Conservation (phyloP, 2,329 filamentous ascomycete species). For the Tolypocladium paradoxum region DNA sequence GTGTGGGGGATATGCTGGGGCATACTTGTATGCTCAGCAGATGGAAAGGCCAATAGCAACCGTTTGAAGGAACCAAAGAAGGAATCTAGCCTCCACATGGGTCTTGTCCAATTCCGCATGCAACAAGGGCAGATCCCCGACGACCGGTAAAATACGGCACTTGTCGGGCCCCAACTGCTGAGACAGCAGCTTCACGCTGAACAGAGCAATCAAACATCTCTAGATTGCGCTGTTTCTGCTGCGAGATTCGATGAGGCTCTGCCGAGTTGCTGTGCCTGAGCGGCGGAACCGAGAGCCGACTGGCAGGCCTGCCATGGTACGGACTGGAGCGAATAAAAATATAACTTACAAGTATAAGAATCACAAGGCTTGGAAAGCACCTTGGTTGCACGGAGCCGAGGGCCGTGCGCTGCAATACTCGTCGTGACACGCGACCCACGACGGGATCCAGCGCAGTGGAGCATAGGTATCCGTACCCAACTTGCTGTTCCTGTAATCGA, state of each 20-base stretch:
- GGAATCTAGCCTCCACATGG: constrained; percentile 13
- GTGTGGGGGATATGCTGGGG: constrained; percentile 5
- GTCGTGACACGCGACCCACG: not conserved
- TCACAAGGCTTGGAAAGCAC: too few species aligned
- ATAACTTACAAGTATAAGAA: not conserved
- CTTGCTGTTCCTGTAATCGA: not conserved
- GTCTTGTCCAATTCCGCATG: too few species aligned
- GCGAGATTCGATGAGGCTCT: not conserved
- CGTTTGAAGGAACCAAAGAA: constrained; percentile 13
- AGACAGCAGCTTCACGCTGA: not conserved
- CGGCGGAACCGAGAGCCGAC: not conserved
- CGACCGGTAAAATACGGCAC: not conserved
- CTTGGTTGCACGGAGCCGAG: too few species aligned
- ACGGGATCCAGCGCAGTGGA: constrained; percentile 1
- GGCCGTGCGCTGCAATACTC: constrained; percentile 1
- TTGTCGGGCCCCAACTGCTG: not conserved
- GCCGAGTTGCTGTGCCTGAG: not conserved
- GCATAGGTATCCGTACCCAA: too few species aligned
- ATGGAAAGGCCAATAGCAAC: constrained; percentile 10
- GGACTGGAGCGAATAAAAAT: not conserved
- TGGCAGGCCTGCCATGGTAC: not conserved
- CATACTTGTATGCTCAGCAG: constrained; percentile 8
- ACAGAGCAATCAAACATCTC: not conserved
- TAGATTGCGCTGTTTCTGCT: not conserved
- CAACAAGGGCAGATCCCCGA: not conserved